Base-by-base conservation (phyloP, 495 filamentous ascomycete genomes). In the Lasiosphaeria ovina region DNA sequence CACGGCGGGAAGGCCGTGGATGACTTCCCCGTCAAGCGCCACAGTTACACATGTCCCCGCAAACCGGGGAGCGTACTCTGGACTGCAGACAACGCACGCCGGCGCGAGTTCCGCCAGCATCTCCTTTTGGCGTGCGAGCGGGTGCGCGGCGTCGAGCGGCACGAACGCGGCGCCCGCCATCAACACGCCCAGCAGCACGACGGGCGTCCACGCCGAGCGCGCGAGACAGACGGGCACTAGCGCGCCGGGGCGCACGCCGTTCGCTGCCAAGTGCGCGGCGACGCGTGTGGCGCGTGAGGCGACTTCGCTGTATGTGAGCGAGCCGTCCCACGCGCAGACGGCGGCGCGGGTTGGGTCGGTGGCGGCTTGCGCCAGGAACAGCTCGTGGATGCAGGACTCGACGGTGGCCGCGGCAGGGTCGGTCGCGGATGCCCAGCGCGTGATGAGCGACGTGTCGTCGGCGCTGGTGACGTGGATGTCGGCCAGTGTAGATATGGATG, bases 81-180 rank as follows among this genome's bases (percentile, higher is more conserved):
- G 62, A 17, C 58, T 62, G 35, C 62, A 62, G 31, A 62, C 35
- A 36, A 67, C 35, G 11, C 55, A 42, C 9, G 3, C 66, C 62
- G 73, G 76, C 4, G 68, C 68, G 38, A 72, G 60, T n/a, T 67
- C 56, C 14, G 32, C 48, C 10, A 69, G 54, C 61, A 72, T 72
- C 14, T 62, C 62, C 31, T 51, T 69, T 35, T 84, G 62, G 7
- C 85, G 77, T 40, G 75, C 71, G 12, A 66, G 70, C 35, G 85
- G 85, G 59, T 88, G 84, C 4, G 73, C 72, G 10, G 85, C 80
- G 40, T 87, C 83, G 17, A 88, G 69, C 4, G 83, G 82, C 17
- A 86, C 83, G 61, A 73, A 76, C 34, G 64, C 74, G 4, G 66
- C 78, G 14, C 80, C 79, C 8, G 79, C 72, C 45, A 75, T 78